Conservation (phyloP, 441 rosid genomes). For the Pelargonium citronellum region DNA sequence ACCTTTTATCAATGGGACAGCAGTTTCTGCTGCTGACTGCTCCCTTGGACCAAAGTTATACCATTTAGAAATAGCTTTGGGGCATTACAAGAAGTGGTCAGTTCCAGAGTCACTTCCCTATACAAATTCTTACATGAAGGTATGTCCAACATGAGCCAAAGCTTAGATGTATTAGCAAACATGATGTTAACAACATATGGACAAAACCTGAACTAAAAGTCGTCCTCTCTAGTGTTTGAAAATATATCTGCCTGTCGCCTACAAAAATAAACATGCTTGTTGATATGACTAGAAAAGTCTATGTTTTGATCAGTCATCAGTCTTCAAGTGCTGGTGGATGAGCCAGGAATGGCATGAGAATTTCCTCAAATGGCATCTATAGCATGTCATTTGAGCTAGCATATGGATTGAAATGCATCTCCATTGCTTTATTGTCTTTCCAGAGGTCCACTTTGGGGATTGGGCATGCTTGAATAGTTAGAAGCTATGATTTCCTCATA, state of each 20-base stretch:
- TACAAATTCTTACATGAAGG: slow-evolving; percentile 57
- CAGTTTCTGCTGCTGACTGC: slow-evolving; percentile 59
- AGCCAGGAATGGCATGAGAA: too few relatives aligned
- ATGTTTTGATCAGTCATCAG: too few relatives aligned
- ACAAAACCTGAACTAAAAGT: not conserved
- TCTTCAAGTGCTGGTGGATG: too few relatives aligned
- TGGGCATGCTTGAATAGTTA: too few relatives aligned
- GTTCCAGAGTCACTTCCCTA: slow-evolving; percentile 56
- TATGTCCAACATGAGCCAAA: slow-evolving; percentile 15
- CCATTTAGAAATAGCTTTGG: slow-evolving; percentile 64
- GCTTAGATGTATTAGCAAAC: not conserved
- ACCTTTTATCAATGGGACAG: slow-evolving; percentile 58
- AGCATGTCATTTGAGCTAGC: too few relatives aligned
- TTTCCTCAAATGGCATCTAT: too few relatives aligned
- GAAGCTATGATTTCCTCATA: not conserved
- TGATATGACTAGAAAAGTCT: too few relatives aligned
- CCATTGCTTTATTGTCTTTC: not conserved
- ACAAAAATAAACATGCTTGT: too few relatives aligned
- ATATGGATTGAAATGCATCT: too few relatives aligned
- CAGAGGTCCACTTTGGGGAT: not conserved
- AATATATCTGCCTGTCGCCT: not conserved
- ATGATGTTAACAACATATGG: slow-evolving; percentile 7
- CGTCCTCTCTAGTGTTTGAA: not conserved
- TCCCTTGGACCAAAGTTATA: slow-evolving; percentile 52
- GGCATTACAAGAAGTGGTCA: slow-evolving; percentile 63